These are phyloP conservation scores for Westerdykella sp. DNA, from an alignment of 2,329 filamentous ascomycete genomes.

Conservation along the genomic window DNA sequence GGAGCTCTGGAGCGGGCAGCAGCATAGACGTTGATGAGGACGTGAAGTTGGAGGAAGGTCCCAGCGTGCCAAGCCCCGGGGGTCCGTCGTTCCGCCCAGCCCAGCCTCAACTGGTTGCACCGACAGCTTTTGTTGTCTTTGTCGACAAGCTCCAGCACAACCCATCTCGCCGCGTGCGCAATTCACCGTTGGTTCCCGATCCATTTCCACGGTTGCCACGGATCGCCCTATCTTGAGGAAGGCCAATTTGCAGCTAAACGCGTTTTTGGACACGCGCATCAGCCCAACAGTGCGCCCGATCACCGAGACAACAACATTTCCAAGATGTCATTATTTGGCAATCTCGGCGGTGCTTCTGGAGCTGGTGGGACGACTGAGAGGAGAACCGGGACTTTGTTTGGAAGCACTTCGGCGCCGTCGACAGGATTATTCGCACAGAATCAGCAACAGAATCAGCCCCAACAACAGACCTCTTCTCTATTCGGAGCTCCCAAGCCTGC, in stretches of 20 bases:
- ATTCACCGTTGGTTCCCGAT: no score
- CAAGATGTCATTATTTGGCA: slow-evolving; percentile 30
- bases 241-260: no score
- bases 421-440: slow-evolving; percentile 38
- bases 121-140: slow-evolving; percentile 1
- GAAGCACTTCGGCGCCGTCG: slow-evolving; percentile 30
- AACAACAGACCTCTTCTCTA: slow-evolving; percentile 13
- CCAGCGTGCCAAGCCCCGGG: slow-evolving; percentile 1
- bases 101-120: neutral
- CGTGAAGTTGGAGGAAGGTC: slow-evolving; percentile 17
- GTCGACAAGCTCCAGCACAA: neutral
- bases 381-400: slow-evolving; percentile 35
- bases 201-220: no score
- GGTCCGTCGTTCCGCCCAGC: neutral
- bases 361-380: slow-evolving; percentile 16
- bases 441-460: slow-evolving; percentile 30
- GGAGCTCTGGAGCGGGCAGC: slow-evolving; percentile 4
- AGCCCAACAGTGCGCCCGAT: no score
- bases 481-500: slow-evolving; percentile 8
- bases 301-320: neutral
- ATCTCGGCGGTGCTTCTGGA: slow-evolving; percentile 9
- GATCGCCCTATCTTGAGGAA: no score
- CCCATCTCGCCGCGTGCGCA: no score
- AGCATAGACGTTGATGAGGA: slow-evolving; percentile 2
- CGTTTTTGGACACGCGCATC: no score